These are phyloP conservation scores for Dorcoceras hygrometricum DNA, from an alignment of 257 asterid species.

Conservation along the genomic window DNA sequence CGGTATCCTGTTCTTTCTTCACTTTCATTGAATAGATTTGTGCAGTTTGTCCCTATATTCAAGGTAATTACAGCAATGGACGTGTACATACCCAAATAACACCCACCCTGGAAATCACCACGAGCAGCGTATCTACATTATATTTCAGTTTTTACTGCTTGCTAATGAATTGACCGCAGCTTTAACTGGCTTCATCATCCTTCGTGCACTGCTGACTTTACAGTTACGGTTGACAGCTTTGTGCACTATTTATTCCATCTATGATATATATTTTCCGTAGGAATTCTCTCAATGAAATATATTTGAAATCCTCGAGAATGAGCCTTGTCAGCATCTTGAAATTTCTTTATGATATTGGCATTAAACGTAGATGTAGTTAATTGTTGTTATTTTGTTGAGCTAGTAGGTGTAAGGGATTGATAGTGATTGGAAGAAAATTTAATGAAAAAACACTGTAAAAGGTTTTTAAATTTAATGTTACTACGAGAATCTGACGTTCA, in stretches of 20 bases:
- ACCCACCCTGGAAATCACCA: background rate
- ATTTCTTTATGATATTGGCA: conserved; percentile 7
- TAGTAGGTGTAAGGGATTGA: conserved; percentile 18
- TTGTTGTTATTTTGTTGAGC: no score
- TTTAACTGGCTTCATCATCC: background rate
- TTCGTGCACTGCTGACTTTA: background rate
- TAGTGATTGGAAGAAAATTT: conserved; percentile 5
- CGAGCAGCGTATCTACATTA: background rate
- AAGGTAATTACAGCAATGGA: background rate
- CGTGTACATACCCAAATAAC: conserved; percentile 1
- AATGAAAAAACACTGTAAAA: background rate
- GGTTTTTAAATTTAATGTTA: conserved; percentile 4
- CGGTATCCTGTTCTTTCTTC: background rate
- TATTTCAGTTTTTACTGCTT: no score
- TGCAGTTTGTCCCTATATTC: background rate
- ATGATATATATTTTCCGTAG: background rate
- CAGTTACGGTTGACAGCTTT: background rate
- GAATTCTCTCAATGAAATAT: background rate
- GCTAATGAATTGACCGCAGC: background rate
- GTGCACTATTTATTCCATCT: background rate
- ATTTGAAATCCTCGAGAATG: conserved; percentile 15
- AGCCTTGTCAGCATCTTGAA: conserved; percentile 8
- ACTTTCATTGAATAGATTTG: background rate
- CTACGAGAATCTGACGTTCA: conserved; percentile 21
- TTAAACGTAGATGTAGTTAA: background rate